Evolutionary conservation across 2,329 filamentous ascomycete genomes (phyloP).

Genomic region (Pestalotiopsis sp.): DNA sequence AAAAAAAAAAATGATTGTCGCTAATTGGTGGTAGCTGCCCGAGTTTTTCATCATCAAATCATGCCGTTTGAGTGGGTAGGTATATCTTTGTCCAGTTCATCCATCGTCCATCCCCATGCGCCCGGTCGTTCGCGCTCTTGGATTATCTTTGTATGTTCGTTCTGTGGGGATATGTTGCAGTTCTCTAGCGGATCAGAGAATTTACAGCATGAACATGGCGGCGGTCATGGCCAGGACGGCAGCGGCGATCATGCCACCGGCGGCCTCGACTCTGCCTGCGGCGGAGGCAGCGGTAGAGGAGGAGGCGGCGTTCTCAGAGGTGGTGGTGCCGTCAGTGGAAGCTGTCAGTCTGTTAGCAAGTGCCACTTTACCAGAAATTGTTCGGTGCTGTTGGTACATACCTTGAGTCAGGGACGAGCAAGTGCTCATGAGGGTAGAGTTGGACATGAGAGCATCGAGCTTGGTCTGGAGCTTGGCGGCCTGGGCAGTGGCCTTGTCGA

Average conservation of each 20-base stretch:
- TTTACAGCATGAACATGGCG: constrained; percentile 14
- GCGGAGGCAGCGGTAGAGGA: constrained; percentile 8
- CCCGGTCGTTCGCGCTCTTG: not conserved
- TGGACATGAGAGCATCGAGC: constrained; percentile 34
- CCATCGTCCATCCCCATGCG: not conserved
- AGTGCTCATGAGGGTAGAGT: constrained; percentile 36
- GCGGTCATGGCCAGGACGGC: constrained; percentile 8
- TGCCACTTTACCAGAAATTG: not conserved
- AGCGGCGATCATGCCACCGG: constrained; percentile 12
- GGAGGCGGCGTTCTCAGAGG: not conserved
- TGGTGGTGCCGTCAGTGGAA: constrained; percentile 8
- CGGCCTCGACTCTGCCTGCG: constrained; percentile 11
- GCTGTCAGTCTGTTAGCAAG: not conserved
- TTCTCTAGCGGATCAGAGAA: not conserved
- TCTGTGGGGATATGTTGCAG: not conserved
- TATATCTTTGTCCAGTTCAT: not conserved
- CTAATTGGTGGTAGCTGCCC: not conserved
- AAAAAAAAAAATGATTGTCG: not conserved
- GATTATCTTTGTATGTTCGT: not conserved
- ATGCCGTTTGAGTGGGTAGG: not conserved
- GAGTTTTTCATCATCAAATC: not conserved
- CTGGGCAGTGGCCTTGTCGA: constrained; percentile 37
- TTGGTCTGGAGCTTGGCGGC: constrained; percentile 30
- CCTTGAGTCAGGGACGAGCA: constrained; percentile 26
- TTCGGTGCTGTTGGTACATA: not conserved